These are phyloP conservation scores for Phytophthora nicotianae DNA, from an alignment of 352 stramenopile genomes.

Conservation along the genomic window DNA sequence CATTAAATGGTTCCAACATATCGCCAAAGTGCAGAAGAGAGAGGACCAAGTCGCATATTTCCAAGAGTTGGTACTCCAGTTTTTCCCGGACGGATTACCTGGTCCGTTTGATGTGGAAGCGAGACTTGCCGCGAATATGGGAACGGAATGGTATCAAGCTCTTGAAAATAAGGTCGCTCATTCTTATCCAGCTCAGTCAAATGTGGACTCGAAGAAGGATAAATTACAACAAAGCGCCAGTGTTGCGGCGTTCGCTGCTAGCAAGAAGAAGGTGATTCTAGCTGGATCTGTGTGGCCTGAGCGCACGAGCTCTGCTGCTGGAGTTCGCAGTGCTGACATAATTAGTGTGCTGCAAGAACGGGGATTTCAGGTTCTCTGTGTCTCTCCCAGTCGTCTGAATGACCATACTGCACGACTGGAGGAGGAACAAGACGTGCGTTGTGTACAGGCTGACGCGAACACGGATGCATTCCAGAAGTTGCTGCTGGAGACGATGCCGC, in stretches of 20 bases:
- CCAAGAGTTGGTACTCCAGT: conserved; percentile 77
- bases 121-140: conserved; percentile 73
- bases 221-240: conserved; percentile 30
- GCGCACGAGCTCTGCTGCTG: conserved; percentile 86
- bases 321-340: conserved; percentile 81
- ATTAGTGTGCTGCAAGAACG: conserved; percentile 68
- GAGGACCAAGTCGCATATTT: conserved; percentile 73
- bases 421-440: conserved; percentile 56
- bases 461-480: conserved; percentile 69
- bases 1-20: conserved; percentile 85
- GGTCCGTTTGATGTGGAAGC: conserved; percentile 81
- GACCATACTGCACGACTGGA: conserved; percentile 59
- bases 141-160: conserved; percentile 68
- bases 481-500: conserved; percentile 55
- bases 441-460: conserved; percentile 78
- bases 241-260: conserved; percentile 50
- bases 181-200: conserved; percentile 9
- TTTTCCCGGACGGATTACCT: conserved; percentile 78
- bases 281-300: conserved; percentile 85
- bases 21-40: conserved; percentile 38
- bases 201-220: not conserved
- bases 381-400: conserved; percentile 82
- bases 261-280: conserved; percentile 76
- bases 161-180: conserved; percentile 58
- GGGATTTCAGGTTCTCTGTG: conserved; percentile 74